Conservation (phyloP, 228 moss, liverwort and hornwort genomes). For the Sphagnum fallax region DNA sequence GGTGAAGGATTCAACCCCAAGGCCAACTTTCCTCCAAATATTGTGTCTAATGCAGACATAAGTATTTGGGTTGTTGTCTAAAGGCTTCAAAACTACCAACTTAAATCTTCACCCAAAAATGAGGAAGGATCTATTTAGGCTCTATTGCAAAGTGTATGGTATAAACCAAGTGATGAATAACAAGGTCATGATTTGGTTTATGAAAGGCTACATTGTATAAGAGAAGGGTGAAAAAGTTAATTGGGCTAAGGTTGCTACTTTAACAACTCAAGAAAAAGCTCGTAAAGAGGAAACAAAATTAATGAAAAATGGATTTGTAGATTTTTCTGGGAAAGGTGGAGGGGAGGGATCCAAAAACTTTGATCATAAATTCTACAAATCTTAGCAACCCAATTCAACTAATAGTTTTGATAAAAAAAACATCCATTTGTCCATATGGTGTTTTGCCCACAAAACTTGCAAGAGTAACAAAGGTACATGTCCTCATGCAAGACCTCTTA, state of each 20-base stretch:
- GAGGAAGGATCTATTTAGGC: background rate
- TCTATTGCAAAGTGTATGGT: background rate
- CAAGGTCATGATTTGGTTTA: background rate
- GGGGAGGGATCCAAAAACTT: background rate
- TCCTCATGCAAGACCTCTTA: no score
- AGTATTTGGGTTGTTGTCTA: background rate
- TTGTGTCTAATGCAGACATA: background rate
- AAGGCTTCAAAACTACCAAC: background rate
- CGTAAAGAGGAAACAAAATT: no score
- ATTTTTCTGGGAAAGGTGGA: background rate
- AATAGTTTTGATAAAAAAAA: background rate
- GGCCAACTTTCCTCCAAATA: background rate
- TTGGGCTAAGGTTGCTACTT: background rate
- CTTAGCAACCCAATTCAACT: background rate
- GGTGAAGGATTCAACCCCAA: background rate
- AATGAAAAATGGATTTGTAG: background rate
- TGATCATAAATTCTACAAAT: background rate
- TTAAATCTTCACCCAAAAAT: background rate
- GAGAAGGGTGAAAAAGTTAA: background rate
- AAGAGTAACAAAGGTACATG: background rate
- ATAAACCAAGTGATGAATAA: background rate
- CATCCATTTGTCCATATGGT: background rate
- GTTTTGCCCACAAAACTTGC: background rate
- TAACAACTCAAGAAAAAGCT: no score
- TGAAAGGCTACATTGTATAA: background rate